phyloP scores from a whole-genome alignment of 768 basidiomycete genomes.

The Boletus sp. region DNA sequence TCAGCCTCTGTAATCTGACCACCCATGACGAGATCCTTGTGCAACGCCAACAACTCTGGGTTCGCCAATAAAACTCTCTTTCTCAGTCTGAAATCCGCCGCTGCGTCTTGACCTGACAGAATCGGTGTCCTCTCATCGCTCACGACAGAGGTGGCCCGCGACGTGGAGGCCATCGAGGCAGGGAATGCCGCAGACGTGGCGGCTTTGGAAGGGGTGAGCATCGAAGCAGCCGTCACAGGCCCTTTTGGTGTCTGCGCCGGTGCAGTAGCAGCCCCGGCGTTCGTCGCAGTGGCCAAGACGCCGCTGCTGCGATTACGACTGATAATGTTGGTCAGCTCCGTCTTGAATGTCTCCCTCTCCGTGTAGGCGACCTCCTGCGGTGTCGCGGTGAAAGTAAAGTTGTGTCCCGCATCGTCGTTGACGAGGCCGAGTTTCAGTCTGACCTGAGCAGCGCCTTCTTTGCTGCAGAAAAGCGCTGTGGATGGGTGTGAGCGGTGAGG shows the following conservation, averaged over 20 bases:
- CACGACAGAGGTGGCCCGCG: conserved; percentile 62
- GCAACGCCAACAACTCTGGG: conserved; percentile 75
- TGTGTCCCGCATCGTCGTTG: conserved; percentile 71
- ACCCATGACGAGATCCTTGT: conserved; percentile 78
- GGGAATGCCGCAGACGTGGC: conserved; percentile 32
- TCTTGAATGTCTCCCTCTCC: conserved; percentile 82
- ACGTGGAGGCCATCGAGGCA: conserved; percentile 46
- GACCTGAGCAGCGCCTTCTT: conserved; percentile 78
- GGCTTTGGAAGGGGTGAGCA: conserved; percentile 22
- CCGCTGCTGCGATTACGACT: too few species aligned
- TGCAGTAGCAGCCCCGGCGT: too few species aligned
- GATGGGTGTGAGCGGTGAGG: too few species aligned
- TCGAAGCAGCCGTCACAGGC: conserved; percentile 16
- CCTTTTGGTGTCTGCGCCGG: conserved; percentile 26
- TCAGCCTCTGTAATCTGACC: too few species aligned
- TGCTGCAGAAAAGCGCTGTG: conserved; percentile 81
- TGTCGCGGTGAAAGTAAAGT: conserved; percentile 72
- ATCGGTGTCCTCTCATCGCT: conserved; percentile 54
- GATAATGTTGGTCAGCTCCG: too few species aligned
- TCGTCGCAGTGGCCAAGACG: too few species aligned
- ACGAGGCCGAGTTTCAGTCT: conserved; percentile 71
- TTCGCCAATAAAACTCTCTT: conserved; percentile 79
- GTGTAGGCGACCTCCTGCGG: conserved; percentile 58
- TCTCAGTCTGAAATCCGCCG: conserved; percentile 68
- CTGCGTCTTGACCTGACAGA: conserved; percentile 56